Conservation (phyloP, 1,284 basidiomycete species). For the Inonotus hispidus region DNA sequence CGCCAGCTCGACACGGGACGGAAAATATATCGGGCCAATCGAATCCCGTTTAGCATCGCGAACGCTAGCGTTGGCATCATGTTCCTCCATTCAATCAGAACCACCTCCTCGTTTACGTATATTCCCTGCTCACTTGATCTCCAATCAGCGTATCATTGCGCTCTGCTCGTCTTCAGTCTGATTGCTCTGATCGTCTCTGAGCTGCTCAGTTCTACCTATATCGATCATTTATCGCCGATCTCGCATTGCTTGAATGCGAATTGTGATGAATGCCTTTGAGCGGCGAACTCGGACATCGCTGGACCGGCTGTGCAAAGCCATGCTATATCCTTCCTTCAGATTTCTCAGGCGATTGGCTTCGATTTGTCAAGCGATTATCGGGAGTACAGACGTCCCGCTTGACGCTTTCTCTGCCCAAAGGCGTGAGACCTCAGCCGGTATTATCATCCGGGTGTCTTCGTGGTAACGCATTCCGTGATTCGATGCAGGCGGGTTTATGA, state of each 20-base stretch:
- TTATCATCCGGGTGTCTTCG: neutral
- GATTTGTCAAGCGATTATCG: constrained; percentile 2
- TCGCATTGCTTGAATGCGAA: neutral
- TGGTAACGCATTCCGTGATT: neutral
- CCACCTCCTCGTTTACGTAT: neutral
- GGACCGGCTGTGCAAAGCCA: neutral
- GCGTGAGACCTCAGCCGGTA: neutral
- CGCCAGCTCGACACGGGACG: neutral
- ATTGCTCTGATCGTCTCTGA: neutral
- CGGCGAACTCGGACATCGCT: constrained; percentile 1
- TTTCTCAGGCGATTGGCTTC: neutral
- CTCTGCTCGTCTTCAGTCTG: neutral
- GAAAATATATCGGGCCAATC: constrained; percentile 3
- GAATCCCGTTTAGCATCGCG: neutral
- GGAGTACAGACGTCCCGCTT: neutral
- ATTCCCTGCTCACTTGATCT: neutral
- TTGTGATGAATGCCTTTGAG: neutral
- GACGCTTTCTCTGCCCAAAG: constrained; percentile 1
- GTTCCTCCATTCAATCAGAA: neutral
- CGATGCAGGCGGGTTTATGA: neutral
- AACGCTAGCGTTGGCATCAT: neutral
- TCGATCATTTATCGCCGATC: neutral
- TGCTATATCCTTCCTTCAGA: neutral
- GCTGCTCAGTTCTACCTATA: neutral
- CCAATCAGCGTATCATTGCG: neutral